Evolutionary conservation across 306 rosid genomes (phyloP), one percentile per base, ranked within the genome.

Genomic region (Begonia masoniana): DNA sequence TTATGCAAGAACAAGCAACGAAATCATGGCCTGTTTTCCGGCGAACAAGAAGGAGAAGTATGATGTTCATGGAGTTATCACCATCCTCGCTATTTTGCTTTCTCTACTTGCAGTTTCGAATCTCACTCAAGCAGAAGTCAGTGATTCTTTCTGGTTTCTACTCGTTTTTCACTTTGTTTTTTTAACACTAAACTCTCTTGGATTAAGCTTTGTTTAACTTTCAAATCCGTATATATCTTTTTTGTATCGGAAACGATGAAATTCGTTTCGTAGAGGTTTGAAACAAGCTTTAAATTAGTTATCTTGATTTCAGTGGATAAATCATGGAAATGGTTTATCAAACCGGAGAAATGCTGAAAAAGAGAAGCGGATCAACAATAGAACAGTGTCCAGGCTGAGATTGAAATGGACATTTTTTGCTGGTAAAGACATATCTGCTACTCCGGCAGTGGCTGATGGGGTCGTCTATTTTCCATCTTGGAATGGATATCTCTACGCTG

Each of bases 391-490:
- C 12, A 51, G 48, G n/a, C 35, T 69, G 65, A 43, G 48, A 12
- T 21, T 61, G 12, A 57, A 56, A 36, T 74, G 71, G 72, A 60
- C 39, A 15, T 69, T 69, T 59, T 41, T 68, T 6, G 79, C 69
- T 0, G 75, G 69, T 0, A 69, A 51, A 50, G 75, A 74, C 55
- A 64, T 68, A 41, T 57, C 63, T 0, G 79, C 79, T 10, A 74
- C 72, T 6, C 75, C 72, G 1, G 62, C 72, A 13, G 50, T 74
- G 15, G 72, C 71, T 8, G 35, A 43, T 7, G 75, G 75, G 24
- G 57, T 47, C 39, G 66, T 65, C 26, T 61, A 74, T 41, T 74
- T 74, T 47, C 79, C 79, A 13, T 74, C 79, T 3, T 74, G 79
- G 79, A 65, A 74, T 15, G 72, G 79, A 15, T 46, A 57, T 39